Percentiles rank a stretch among this genome's conserved stretches.
Evolutionary conservation across 2,329 filamentous ascomycete genomes (phyloP).

Genomic region (Hyphodiscus sp.): DNA sequence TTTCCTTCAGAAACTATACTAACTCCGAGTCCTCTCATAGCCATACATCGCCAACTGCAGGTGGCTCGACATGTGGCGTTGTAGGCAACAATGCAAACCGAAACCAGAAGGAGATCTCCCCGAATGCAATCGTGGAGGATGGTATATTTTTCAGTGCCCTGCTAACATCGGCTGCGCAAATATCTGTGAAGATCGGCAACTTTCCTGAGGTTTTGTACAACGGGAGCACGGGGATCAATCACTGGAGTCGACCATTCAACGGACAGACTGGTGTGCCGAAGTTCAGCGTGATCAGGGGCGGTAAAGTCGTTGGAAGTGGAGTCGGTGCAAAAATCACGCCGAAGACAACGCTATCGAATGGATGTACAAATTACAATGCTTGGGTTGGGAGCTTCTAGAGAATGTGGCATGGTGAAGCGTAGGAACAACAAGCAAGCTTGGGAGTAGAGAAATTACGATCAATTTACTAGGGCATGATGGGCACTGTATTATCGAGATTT

Average conservation of each 20-base stretch:
- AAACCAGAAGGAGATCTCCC: conserved; percentile 16
- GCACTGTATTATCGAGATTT: no score
- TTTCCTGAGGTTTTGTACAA: conserved; percentile 10
- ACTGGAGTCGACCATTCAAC: conserved; percentile 26
- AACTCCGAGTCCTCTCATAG: no score
- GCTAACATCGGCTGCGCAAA: conserved; percentile 24
- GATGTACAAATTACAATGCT: conserved; percentile 24
- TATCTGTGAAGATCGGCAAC: conserved; percentile 29
- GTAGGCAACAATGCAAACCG: conserved; percentile 25
- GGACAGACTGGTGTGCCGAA: conserved; percentile 28
- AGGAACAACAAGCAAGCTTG: no score
- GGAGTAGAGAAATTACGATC: no score
- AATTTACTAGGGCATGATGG: no score
- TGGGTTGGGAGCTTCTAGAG: conserved; percentile 24
- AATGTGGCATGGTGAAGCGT: no score
- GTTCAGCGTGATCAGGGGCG: conserved; percentile 25
- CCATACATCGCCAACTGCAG: conserved; percentile 30
- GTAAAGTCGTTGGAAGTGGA: conserved; percentile 14
- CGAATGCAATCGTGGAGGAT: conserved; percentile 29
- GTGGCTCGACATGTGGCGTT: conserved; percentile 30
- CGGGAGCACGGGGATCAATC: conserved; percentile 19
- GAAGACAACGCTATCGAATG: conserved; percentile 10
- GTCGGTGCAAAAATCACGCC: conserved; percentile 23
- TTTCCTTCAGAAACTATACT: no score
- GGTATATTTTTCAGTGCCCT: conserved; percentile 27